Evolutionary conservation across 1,284 basidiomycete genomes (phyloP), one percentile per base, ranked within the genome.

Genomic region (Inonotus obliquus): DNA sequence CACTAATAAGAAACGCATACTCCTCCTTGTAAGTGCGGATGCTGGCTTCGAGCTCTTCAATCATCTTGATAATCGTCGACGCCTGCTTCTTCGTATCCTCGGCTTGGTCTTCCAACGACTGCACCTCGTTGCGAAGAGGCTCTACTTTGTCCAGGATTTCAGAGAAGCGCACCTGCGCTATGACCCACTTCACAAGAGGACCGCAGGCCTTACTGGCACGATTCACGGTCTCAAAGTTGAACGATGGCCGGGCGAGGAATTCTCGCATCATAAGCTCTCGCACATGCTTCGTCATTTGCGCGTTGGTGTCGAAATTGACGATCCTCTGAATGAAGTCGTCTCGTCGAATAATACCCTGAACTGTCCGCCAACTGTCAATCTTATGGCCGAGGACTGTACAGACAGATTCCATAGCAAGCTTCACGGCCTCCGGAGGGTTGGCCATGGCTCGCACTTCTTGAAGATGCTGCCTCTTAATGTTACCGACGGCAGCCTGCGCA

Each of bases 391-490:
- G 86, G 37, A 98, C 83, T 14, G 94, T 96, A 75, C 97, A 99
- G 38, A 98, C 96, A 1, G 95, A 98, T 72, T 99, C 97, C 96
- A 99, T 99, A 14, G 97, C 93, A 55, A 96, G 77, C 75, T 99
- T 99, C 71, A 99, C 96, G 9, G 94, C 91, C 71, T 98, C 95
- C 0, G 97, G 97, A 54, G 97, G 97, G 71, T 99, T 99, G 51
- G 94, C 93, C 96, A 99, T 98, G 11, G 94, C 87, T 69, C 98
- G 87, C 32, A 99, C 96, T 84, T 99, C 97, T 69, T 96, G 93
- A 54, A 99, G 78, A 68, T 99, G 96, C 73, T 96, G 94, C 70
- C 89, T 89, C 77, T 95, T 98, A 81, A 99, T 99, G 74, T 92
- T 98, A 69, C 91, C 93, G 69, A 99, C 97, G 29, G 96, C 95